Evolutionary conservation across 108 stramenopile genomes (phyloP).

Genomic region (Discostella pseudostelligera): DNA sequence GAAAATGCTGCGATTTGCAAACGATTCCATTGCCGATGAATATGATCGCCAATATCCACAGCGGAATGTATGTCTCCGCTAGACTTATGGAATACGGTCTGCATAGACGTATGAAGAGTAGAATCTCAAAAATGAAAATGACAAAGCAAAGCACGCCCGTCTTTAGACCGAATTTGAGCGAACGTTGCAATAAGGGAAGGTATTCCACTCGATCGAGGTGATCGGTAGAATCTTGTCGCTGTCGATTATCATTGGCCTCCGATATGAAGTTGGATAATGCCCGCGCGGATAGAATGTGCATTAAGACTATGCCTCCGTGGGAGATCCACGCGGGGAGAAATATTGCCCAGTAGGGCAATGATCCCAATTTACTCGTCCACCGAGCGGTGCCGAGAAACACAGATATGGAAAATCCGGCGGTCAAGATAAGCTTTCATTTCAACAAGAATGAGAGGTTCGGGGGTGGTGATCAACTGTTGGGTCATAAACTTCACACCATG

Average conservation of each 20-base stretch:
- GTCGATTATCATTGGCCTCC: conserved; percentile 78
- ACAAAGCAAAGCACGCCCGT: conserved; percentile 80
- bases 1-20: conserved; percentile 81
- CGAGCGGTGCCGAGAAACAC: conserved; percentile 64
- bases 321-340: conserved; percentile 76
- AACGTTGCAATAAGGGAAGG: conserved; percentile 77
- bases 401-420: conserved; percentile 71
- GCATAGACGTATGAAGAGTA: conserved; percentile 60
- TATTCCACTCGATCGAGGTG: conserved; percentile 84
- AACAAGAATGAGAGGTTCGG: conserved; percentile 5
- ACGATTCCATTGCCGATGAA: conserved; percentile 76
- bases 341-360: conserved; percentile 75
- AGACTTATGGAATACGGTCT: conserved; percentile 47
- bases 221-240: conserved; percentile 79
- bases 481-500: no score
- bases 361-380: conserved; percentile 62
- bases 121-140: conserved; percentile 77
- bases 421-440: conserved; percentile 64
- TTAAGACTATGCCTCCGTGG: conserved; percentile 66
- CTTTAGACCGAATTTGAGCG: conserved; percentile 83
- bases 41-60: conserved; percentile 73
- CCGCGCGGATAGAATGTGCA: conserved; percentile 66
- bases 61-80: conserved; percentile 50
- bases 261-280: conserved; percentile 77
- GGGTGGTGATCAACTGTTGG: not conserved